Conservation (phyloP, 2,329 filamentous ascomycete species). For the Fusarium drepaniforme region DNA sequence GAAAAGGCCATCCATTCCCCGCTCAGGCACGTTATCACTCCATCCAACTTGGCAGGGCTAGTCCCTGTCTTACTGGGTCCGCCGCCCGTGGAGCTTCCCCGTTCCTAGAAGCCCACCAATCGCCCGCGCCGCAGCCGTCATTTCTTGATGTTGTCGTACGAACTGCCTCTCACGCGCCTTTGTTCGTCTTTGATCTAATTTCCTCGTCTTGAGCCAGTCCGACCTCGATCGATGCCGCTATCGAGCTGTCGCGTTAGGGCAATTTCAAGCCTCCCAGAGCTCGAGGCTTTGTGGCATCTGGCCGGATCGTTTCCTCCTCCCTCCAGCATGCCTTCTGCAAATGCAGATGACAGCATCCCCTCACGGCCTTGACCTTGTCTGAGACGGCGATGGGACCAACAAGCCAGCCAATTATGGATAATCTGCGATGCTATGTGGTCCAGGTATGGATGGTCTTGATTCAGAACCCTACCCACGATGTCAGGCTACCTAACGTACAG, state of each 20-base stretch:
- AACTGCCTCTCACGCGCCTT: conserved; percentile 34
- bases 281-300: background rate
- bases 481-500: background rate
- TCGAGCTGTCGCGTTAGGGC: background rate
- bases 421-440: conserved; percentile 1
- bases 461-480: background rate
- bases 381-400: conserved; percentile 22
- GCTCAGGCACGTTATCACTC: conserved; percentile 27
- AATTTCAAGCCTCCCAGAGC: conserved; percentile 2
- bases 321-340: background rate
- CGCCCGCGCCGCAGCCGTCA: conserved; percentile 29
- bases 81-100: conserved; percentile 4
- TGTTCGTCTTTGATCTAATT: conserved; percentile 24
- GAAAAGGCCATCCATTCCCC: background rate
- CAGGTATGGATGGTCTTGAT: conserved; percentile 2
- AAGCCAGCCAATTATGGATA: conserved; percentile 7
- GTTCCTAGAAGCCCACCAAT: conserved; percentile 37
- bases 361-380: conserved; percentile 21
- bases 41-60: conserved; percentile 19
- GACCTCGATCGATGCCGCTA: conserved; percentile 7
- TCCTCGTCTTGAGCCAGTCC: conserved; percentile 24
- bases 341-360: conserved; percentile 18
- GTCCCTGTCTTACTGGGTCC: conserved; percentile 26
- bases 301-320: background rate
- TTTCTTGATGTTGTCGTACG: conserved; percentile 33